A percentile compares a stretch with the other conserved stretches of the same genome.
Conservation (phyloP, 1,139 yeast species). For the Pichia sp. region DNA sequence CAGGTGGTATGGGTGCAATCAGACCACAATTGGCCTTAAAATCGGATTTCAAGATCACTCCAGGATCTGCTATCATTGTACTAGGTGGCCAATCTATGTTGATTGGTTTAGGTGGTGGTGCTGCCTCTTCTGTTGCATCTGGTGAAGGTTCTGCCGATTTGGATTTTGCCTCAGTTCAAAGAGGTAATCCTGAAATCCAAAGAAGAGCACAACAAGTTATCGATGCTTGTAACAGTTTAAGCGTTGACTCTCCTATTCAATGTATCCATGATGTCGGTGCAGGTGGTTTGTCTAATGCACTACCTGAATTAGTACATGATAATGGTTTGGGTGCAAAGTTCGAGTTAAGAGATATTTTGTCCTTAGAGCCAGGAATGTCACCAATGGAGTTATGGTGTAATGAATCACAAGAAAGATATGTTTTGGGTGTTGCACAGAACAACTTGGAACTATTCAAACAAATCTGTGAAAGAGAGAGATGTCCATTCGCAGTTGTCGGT, state of each 20-base stretch:
- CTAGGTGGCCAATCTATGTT: constrained; percentile 99
- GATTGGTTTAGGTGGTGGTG: constrained; percentile 99
- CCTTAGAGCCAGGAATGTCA: constrained; percentile 96
- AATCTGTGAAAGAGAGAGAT: constrained; percentile 92
- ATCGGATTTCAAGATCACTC: constrained; percentile 72
- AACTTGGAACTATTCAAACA: constrained; percentile 67
- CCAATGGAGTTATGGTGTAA: constrained; percentile 99
- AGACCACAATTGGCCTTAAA: constrained; percentile 91
- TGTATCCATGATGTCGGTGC: constrained; percentile 99
- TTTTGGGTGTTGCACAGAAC: constrained; percentile 82
- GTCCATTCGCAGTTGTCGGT: constrained; percentile 95
- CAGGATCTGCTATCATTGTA: constrained; percentile 89
- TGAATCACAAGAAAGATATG: constrained; percentile 98
- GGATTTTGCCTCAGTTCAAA: constrained; percentile 97
- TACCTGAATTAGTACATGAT: constrained; percentile 96
- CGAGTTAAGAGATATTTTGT: constrained; percentile 84
- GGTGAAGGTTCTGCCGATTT: constrained; percentile 95
- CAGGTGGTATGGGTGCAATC: constrained; percentile 98
- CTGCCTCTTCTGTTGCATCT: constrained; percentile 91
- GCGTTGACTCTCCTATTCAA: constrained; percentile 79
- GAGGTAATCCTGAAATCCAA: constrained; percentile 99
- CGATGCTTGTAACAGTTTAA: constrained; percentile 85
- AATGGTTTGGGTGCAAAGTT: constrained; percentile 92
- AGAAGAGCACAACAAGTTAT: constrained; percentile 98
- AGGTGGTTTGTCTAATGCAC: constrained; percentile 95